A percentile compares a stretch with the other conserved stretches of the same genome.
Conservation (phyloP, 1,284 basidiomycete genomes). For the Fomitopsis schrenkii region DNA sequence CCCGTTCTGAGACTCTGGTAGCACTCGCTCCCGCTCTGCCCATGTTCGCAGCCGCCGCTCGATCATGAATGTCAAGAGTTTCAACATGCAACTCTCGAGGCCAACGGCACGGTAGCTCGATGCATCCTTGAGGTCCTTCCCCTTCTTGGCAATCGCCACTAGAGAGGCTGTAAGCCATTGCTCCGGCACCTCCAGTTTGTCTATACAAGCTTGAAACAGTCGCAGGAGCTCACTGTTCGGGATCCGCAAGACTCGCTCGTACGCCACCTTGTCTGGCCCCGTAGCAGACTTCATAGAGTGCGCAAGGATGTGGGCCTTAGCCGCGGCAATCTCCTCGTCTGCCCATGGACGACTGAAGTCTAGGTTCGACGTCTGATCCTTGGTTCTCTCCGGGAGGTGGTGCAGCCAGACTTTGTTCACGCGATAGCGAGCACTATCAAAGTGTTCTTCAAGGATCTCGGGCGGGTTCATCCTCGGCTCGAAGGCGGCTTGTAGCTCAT, state of each 20-base stretch:
- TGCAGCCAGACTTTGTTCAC: not conserved
- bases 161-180: conserved; percentile 21
- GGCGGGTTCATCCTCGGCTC: no score
- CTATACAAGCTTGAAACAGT: conserved; percentile 18
- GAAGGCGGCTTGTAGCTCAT: no score
- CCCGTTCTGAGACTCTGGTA: conserved; percentile 22
- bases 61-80: conserved; percentile 25
- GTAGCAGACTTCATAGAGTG: not conserved
- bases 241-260: conserved; percentile 8
- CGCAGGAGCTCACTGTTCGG: conserved; percentile 10
- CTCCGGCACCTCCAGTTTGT: conserved; percentile 12
- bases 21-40: conserved; percentile 8
- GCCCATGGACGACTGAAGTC: conserved; percentile 2
- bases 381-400: not conserved
- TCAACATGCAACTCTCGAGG: conserved; percentile 28
- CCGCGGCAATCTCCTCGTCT: conserved; percentile 14
- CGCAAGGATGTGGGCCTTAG: conserved; percentile 10
- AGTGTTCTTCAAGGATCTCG: not conserved
- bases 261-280: conserved; percentile 12
- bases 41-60: conserved; percentile 11
- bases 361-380: no score
- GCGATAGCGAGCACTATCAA: not conserved
- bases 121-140: conserved; percentile 13
- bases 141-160: conserved; percentile 21
- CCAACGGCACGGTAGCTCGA: conserved; percentile 25